Evolutionary conservation across 345 rosid genomes (phyloP).

Genomic region (Corchorus capsularis): DNA sequence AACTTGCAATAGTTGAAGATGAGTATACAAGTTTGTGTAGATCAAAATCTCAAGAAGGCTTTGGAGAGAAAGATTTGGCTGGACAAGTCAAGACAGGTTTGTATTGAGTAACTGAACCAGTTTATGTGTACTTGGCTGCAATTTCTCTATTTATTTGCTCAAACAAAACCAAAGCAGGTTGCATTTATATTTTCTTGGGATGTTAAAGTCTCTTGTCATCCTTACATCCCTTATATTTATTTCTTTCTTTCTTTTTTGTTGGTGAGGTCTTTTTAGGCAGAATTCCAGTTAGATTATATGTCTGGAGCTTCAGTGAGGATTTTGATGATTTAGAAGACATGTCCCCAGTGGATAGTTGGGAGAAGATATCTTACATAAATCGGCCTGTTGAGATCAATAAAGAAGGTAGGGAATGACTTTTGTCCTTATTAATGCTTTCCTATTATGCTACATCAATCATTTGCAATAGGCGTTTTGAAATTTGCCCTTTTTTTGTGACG

Average conservation of each 20-base stretch:
- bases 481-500: not conserved
- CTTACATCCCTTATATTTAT: not conserved
- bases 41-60: slow-evolving; percentile 41
- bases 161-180: not conserved
- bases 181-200: not conserved
- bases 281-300: slow-evolving; percentile 80
- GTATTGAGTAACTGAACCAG: slow-evolving; percentile 7
- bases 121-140: not conserved
- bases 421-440: no score
- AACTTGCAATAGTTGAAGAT: slow-evolving; percentile 70
- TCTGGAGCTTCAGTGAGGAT: slow-evolving; percentile 52
- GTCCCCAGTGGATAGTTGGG: slow-evolving; percentile 74
- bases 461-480: not conserved
- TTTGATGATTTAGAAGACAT: slow-evolving; percentile 71
- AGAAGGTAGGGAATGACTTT: slow-evolving; percentile 50
- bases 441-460: not conserved
- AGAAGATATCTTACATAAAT: slow-evolving; percentile 71
- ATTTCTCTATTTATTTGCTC: not conserved
- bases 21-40: slow-evolving; percentile 44
- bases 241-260: slow-evolving; percentile 5
- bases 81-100: slow-evolving; percentile 84
- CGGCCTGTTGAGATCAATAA: slow-evolving; percentile 67
- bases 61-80: slow-evolving; percentile 49
- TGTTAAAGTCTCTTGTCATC: not conserved
- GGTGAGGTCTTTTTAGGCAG: slow-evolving; percentile 49